These are phyloP conservation scores for Lachnellula arida DNA, from an alignment of 2,329 filamentous ascomycete genomes.

Conservation along the genomic window DNA sequence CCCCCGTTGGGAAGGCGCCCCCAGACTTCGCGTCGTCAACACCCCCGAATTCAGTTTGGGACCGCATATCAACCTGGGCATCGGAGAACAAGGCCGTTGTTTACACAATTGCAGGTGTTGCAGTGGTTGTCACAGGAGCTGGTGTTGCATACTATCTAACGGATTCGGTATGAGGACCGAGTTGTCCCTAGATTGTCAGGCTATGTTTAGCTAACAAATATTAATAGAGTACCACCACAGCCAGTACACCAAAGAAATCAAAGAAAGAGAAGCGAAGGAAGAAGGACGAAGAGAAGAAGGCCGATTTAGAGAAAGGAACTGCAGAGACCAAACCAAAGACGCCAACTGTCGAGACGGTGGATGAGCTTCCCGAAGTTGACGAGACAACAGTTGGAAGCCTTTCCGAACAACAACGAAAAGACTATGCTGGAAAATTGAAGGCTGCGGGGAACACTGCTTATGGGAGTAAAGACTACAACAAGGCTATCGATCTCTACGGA, in stretches of 20 bases:
- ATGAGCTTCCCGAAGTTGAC: conserved; percentile 65
- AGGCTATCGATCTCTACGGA: conserved; percentile 90
- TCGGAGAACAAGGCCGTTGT: conserved; percentile 93
- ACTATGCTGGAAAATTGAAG: conserved; percentile 88
- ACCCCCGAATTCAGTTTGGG: conserved; percentile 52
- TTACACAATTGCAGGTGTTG: conserved; percentile 93
- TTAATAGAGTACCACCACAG: conserved; percentile 23
- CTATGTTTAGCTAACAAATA: conserved; percentile 14
- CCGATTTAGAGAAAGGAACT: conserved; percentile 59
- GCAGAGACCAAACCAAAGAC: conserved; percentile 40
- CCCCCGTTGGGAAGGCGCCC: conserved; percentile 21
- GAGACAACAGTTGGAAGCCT: conserved; percentile 50
- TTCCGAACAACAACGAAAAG: conserved; percentile 66
- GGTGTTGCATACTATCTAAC: conserved; percentile 89
- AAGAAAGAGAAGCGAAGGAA: conserved; percentile 89
- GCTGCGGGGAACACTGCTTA: conserved; percentile 95
- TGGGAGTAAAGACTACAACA: conserved; percentile 87
- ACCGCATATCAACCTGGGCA: conserved; percentile 85
- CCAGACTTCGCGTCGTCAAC: conserved; percentile 31
- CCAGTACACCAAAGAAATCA: conserved; percentile 56
- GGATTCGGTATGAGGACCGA: conserved; percentile 45
- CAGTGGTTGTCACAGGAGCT: conserved; percentile 83
- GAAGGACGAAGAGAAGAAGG: conserved; percentile 69
- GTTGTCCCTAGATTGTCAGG: conserved; percentile 1
- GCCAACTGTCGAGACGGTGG: conserved; percentile 51